phyloP scores from a whole-genome alignment of 352 stramenopile genomes.

The Phytophthora crassamura region DNA sequence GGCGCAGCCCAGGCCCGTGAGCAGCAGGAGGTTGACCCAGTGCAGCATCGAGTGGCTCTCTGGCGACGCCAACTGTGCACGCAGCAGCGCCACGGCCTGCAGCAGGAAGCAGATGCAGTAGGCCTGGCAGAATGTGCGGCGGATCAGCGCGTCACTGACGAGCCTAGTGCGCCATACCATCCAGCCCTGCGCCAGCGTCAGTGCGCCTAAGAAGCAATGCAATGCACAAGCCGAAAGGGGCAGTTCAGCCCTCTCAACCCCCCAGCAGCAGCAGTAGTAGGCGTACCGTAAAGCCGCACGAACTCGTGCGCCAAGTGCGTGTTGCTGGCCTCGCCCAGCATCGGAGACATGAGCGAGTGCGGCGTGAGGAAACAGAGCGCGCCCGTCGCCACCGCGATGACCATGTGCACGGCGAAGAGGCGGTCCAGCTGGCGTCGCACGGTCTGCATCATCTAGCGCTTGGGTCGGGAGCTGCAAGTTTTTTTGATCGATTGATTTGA shows the following conservation, averaged over 20 bases:
- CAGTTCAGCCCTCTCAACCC: neutral
- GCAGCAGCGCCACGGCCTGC: slow-evolving; percentile 73
- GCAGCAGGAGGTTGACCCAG: slow-evolving; percentile 84
- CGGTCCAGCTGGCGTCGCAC: slow-evolving; percentile 82
- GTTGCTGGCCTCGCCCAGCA: slow-evolving; percentile 79
- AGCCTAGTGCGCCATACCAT: slow-evolving; percentile 88
- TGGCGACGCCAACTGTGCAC: slow-evolving; percentile 72
- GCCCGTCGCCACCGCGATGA: slow-evolving; percentile 68
- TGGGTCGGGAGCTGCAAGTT: neutral
- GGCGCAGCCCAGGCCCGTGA: slow-evolving; percentile 62
- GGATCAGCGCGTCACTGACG: slow-evolving; percentile 85
- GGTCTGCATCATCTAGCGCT: slow-evolving; percentile 45
- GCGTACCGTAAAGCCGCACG: slow-evolving; percentile 82
- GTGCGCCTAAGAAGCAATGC: slow-evolving; percentile 46
- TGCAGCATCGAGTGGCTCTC: slow-evolving; percentile 84
- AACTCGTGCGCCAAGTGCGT: slow-evolving; percentile 89
- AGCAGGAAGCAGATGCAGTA: slow-evolving; percentile 90
- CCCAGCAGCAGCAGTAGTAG: neutral
- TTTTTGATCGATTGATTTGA: slow-evolving; percentile 13
- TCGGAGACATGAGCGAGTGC: slow-evolving; percentile 81
- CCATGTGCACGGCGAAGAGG: slow-evolving; percentile 83
- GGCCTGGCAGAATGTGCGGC: slow-evolving; percentile 88
- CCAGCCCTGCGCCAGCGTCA: slow-evolving; percentile 86
- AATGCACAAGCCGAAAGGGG: neutral
- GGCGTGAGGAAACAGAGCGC: slow-evolving; percentile 78